Conservation (phyloP, 2,329 filamentous ascomycete genomes). For the Monosporascus sp. region DNA sequence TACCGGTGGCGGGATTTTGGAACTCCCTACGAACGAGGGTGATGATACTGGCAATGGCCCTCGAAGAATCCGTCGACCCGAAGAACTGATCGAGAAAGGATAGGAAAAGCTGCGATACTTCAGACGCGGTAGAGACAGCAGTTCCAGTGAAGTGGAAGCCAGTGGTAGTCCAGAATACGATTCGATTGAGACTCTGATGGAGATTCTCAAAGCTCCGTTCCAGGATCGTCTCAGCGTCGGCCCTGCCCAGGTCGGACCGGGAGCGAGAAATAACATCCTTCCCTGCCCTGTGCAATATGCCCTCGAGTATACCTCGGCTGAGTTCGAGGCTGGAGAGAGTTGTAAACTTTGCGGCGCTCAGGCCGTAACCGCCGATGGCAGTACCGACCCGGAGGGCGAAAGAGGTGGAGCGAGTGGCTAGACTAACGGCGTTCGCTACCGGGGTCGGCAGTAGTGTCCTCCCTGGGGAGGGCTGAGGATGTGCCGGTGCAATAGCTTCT, state of each 20-base stretch:
- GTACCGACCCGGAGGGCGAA: constrained; percentile 51
- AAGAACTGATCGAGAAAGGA: constrained; percentile 59
- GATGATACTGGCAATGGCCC: constrained; percentile 62
- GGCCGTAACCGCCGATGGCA: constrained; percentile 45
- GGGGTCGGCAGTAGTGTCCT: constrained; percentile 52
- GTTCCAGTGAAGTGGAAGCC: constrained; percentile 55
- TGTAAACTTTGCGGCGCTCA: constrained; percentile 50
- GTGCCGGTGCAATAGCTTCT: not conserved
- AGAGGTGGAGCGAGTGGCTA: constrained; percentile 55
- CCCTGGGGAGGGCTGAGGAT: constrained; percentile 15
- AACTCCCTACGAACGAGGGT: constrained; percentile 60
- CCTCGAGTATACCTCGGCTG: constrained; percentile 49
- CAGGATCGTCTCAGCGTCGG: constrained; percentile 52
- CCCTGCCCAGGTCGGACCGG: constrained; percentile 40
- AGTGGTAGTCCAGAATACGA: constrained; percentile 57
- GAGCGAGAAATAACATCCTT: constrained; percentile 43
- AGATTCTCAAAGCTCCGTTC: constrained; percentile 52
- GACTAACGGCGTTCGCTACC: constrained; percentile 54
- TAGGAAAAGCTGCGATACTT: constrained; percentile 53
- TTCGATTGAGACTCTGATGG: constrained; percentile 51
- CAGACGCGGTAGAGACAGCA: constrained; percentile 48
- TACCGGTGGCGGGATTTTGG: constrained; percentile 55
- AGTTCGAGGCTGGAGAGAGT: constrained; percentile 54
- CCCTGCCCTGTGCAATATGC: constrained; percentile 47
- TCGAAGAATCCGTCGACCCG: constrained; percentile 63